These are phyloP conservation scores for Syzygium oleosum DNA, from an alignment of 345 rosid genomes.

Conservation along the genomic window DNA sequence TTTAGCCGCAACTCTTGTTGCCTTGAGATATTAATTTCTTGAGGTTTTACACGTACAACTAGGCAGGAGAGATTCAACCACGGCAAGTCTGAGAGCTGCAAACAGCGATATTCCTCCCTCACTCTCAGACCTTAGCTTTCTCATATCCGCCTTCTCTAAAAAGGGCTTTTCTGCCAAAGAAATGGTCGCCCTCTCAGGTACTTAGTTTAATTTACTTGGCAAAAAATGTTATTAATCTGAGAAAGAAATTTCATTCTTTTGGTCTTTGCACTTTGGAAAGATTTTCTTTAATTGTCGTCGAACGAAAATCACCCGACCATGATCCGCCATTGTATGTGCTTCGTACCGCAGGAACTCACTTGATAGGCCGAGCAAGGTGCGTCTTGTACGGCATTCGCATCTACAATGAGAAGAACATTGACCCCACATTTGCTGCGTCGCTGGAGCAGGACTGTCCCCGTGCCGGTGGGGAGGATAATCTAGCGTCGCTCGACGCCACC, in stretches of 20 bases:
- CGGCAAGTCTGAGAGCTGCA: conserved; percentile 25
- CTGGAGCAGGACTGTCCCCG: conserved; percentile 5
- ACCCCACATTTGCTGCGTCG: conserved; percentile 12
- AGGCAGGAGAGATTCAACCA: conserved; percentile 40
- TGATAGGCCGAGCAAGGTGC: conserved; percentile 30
- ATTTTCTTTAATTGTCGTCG: not conserved
- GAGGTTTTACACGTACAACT: not conserved
- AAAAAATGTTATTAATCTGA: not conserved
- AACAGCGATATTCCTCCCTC: conserved; percentile 26
- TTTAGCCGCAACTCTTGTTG: too few species aligned
- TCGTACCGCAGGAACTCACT: conserved; percentile 14
- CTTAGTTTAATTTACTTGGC: not conserved
- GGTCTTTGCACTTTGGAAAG: not conserved
- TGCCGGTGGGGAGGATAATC: conserved; percentile 10
- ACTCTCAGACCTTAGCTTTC: conserved; percentile 19
- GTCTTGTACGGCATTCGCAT: conserved; percentile 9
- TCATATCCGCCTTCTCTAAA: conserved; percentile 23
- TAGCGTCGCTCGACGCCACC: not conserved
- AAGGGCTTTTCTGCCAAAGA: conserved; percentile 31
- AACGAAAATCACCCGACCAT: not conserved
- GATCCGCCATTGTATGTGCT: not conserved
- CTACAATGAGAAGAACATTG: conserved; percentile 21
- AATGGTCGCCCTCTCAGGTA: conserved; percentile 39
- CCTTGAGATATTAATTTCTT: too few species aligned
- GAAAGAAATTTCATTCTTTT: not conserved